Conservation (phyloP, 345 rosid genomes). For the Pistacia integerrima region DNA sequence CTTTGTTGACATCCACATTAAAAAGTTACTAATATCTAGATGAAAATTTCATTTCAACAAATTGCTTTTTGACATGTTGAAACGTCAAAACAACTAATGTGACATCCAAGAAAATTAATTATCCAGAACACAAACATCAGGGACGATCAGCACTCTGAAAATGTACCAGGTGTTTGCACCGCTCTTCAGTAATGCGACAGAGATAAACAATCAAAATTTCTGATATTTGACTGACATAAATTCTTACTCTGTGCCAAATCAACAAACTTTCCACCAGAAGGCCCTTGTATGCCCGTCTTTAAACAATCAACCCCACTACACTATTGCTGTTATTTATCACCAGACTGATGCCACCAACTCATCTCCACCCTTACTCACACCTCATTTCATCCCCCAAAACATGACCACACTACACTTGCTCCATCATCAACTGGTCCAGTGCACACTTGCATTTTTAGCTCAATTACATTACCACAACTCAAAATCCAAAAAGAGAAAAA, state of each 20-base stretch:
- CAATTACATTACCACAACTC: neutral
- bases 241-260: neutral
- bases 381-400: neutral
- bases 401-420: neutral
- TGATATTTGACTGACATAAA: too few species aligned
- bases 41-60: neutral
- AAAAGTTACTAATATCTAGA: neutral
- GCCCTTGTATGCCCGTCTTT: neutral
- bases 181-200: too few species aligned
- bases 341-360: neutral
- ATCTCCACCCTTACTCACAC: neutral
- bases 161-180: too few species aligned
- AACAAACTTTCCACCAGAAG: neutral
- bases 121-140: neutral
- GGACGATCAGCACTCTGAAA: neutral
- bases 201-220: too few species aligned
- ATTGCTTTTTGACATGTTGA: neutral
- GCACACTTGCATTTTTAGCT: neutral
- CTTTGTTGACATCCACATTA: conserved; percentile 1
- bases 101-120: neutral
- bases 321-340: neutral
- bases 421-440: neutral
- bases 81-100: neutral
- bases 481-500: neutral
- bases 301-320: neutral